phyloP scores from a whole-genome alignment of 2,329 filamentous ascomycete genomes.

The Juglanconis juglandina region DNA sequence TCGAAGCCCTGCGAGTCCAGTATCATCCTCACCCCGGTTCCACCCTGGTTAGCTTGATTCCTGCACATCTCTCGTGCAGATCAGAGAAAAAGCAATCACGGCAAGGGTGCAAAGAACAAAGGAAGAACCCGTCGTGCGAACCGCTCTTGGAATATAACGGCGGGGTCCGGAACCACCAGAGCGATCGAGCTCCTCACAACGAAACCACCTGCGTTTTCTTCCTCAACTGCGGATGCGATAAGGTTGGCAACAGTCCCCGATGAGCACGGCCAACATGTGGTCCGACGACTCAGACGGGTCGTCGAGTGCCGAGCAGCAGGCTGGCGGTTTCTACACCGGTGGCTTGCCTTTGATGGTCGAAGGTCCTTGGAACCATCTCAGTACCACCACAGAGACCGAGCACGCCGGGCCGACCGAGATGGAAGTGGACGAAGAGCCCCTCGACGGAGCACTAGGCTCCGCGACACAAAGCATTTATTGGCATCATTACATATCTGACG shows the following conservation, averaged over 20 bases:
- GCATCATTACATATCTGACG: conserved; percentile 22
- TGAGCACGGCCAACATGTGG: conserved; percentile 19
- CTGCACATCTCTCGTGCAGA: neutral
- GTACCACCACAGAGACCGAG: neutral
- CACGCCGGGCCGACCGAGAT: neutral
- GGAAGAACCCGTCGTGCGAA: neutral
- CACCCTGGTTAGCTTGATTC: neutral
- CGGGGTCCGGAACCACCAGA: neutral
- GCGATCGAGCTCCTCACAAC: neutral
- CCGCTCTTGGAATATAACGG: neutral
- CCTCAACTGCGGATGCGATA: conserved; percentile 13
- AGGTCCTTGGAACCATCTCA: neutral
- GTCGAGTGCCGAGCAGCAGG: neutral
- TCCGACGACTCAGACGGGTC: conserved; percentile 17
- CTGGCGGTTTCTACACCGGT: neutral
- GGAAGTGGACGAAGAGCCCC: neutral
- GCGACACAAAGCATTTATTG: conserved; percentile 2
- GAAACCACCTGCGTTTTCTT: neutral
- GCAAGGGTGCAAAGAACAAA: neutral
- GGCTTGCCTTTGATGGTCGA: conserved; percentile 1
- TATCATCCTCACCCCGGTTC: neutral
- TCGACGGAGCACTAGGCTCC: neutral
- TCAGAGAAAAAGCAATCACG: neutral
- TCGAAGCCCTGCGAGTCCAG: neutral
- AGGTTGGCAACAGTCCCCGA: conserved; percentile 2